Evolutionary conservation across 495 filamentous ascomycete genomes (phyloP), one percentile per base, ranked within the genome.

Genomic region (Acidomyces sp.): DNA sequence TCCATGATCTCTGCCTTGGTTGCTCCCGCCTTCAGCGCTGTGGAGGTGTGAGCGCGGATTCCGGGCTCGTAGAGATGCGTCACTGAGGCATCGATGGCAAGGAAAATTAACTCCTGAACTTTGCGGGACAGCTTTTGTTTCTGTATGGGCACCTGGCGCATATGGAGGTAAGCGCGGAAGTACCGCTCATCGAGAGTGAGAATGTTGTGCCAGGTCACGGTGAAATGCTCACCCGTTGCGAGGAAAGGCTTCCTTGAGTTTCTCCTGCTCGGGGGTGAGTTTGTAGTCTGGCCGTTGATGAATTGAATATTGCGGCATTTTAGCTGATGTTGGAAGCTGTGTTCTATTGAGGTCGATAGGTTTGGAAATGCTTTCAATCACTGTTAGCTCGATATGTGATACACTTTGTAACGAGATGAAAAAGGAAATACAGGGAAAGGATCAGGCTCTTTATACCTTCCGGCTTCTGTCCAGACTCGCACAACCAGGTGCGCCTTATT

Each of bases 31-130:
- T 13, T 15, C 3, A 60, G 25, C 3, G 64, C 64, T 1, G 44
- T 41, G 4, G 27, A 6, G 4, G 57, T 57, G 42, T 63, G 52
- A 1, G 43, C 35, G 9, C 52, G 54, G 24, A 67, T 60, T 18
- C 59, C 62, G 5, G 60, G 59, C 1, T 47, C 40, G 40, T 65
- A 56, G 13, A 67, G 55, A 39, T 64, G 62, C 6, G 63, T 66
- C 6, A 54, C 45, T 0, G 62, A 52, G 36, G 54, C 52, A 47
- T 62, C 54, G 21, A 65, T 58, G 18, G 62, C 53, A 9, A 67
- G 53, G 34, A 45, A 46, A 11, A 67, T 53, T 7, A 67, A 48
- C 7, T 52, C 37, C 45, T 67, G 64, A 32, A 58, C 48, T 41
- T 67, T 67, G 27, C 43, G 54, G 9, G 56, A 34, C 12, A 67